Evolutionary conservation across 225 moss, liverwort and hornwort genomes (phyloP).

Genomic region (Thuidium tamariscinum): DNA sequence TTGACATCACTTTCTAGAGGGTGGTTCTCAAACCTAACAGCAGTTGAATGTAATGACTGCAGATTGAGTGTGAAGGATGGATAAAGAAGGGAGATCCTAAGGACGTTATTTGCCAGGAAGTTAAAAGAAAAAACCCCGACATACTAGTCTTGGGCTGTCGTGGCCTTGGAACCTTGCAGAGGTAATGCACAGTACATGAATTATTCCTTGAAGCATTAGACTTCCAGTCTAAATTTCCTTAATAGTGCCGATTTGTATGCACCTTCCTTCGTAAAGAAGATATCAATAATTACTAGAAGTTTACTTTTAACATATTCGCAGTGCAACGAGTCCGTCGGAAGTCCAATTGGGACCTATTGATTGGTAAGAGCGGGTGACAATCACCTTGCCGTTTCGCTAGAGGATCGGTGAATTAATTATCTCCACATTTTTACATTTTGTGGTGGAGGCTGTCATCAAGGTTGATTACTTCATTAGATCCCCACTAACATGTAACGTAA

Average conservation of each 20-base stretch:
- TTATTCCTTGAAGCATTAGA: background rate
- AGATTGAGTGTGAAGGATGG: constrained; percentile 78
- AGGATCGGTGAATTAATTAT: background rate
- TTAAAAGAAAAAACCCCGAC: constrained; percentile 40
- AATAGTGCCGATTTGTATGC: background rate
- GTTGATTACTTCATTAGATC: background rate
- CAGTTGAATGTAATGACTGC: background rate
- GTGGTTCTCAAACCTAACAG: background rate
- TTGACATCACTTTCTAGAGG: background rate
- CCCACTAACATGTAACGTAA: background rate
- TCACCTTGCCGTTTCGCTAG: background rate
- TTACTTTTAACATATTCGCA: background rate
- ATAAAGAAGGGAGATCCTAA: constrained; percentile 68
- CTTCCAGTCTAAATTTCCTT: background rate
- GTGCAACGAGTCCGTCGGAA: background rate
- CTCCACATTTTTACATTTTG: background rate
- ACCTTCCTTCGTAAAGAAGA: background rate
- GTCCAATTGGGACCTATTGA: background rate
- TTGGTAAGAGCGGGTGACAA: background rate
- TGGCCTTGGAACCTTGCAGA: constrained; percentile 59
- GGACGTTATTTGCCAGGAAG: constrained; percentile 55
- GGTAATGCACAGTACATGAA: constrained; percentile 8
- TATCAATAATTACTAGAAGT: background rate
- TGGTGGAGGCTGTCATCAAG: background rate
- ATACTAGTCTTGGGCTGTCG: constrained; percentile 70